Evolutionary conservation across 2,329 filamentous ascomycete genomes (phyloP), one percentile per base, ranked within the genome.

Genomic region (Botrytis cinerea): DNA sequence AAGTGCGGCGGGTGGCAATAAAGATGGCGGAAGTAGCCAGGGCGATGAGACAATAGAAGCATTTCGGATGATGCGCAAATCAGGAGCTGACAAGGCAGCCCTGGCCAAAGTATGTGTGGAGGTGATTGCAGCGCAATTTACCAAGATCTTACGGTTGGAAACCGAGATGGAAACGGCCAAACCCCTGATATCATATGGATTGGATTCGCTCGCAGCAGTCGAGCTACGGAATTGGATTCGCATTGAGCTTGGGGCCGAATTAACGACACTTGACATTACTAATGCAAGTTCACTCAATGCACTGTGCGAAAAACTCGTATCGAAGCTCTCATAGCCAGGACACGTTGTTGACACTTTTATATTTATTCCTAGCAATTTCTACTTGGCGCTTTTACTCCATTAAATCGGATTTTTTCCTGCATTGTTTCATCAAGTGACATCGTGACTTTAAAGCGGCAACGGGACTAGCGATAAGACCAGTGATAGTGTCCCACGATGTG

Each of bases 141-240:
- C 74, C 18, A 78, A 77, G 68, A 75, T 74, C 12, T 74, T 82
- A 28, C 75, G 78, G 0, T 73, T 81, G 12, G 72, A 74, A 1
- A 76, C 78, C 28, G 72, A 77, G 2, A 76, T 82, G 40, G 75
- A 78, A 22, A 75, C 77, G n/a, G 77, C 74, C 1, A 78, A 79
- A 40, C 77, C 79, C 2, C 32, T 76, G n/a, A 40, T 64, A 25
- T 60, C 71, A 22, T 77, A 76, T 35, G 75, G 76, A 12, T 83
- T 87, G 4, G 86, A 88, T 79, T 87, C 85, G 0, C 81, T 88
- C 20, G 83, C 86, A 9, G 86, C 85, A 3, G 85, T 87, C 28
- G 84, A 84, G 20, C 80, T 87, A 7, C 82, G 86, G 16, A 86
- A 84, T 75, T 87, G 85, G 85, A 79, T 86, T 0, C 77, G 82